These are phyloP conservation scores for Spizellomyces sp. DNA, from an alignment of 192 early-diverging fungal species.

Conservation along the genomic window DNA sequence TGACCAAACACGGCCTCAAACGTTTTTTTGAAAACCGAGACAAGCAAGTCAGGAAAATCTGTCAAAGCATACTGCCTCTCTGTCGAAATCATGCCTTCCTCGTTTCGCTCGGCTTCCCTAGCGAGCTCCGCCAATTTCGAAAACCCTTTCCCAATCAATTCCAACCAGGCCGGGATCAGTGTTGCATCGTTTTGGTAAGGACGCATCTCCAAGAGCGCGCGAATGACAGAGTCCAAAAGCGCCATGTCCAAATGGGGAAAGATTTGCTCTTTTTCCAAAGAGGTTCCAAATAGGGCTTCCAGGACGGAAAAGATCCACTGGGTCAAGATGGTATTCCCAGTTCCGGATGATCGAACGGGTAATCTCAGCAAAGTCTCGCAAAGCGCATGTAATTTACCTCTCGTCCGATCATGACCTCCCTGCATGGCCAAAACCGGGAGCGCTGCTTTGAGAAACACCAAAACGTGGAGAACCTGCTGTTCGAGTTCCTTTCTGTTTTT, in stretches of 20 bases:
- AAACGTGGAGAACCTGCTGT: conserved; percentile 55
- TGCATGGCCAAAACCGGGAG: conserved; percentile 48
- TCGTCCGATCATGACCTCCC: conserved; percentile 46
- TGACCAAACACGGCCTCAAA: conserved; percentile 39
- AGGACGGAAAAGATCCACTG: conserved; percentile 78
- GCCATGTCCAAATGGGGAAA: conserved; percentile 38
- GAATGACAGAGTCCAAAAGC: conserved; percentile 37
- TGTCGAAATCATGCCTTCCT: conserved; percentile 14
- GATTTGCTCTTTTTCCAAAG: conserved; percentile 38
- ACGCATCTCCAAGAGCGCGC: conserved; percentile 57
- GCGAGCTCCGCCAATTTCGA: conserved; percentile 63
- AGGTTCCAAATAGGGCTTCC: conserved; percentile 58
- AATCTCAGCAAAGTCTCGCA: conserved; percentile 75
- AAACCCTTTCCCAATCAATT: conserved; percentile 76
- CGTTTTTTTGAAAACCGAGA: conserved; percentile 32
- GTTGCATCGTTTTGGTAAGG: conserved; percentile 83
- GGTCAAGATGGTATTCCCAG: conserved; percentile 73
- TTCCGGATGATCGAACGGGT: conserved; percentile 64
- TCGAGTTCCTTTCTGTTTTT: conserved; percentile 42
- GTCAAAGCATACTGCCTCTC: conserved; percentile 31
- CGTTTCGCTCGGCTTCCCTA: conserved; percentile 13
- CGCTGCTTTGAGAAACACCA: conserved; percentile 70
- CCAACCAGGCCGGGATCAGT: conserved; percentile 81
- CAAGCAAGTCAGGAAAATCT: conserved; percentile 44
- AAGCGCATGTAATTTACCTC: conserved; percentile 48